These are phyloP conservation scores for Colletotrichum costaricense DNA, from an alignment of 2,329 filamentous ascomycete species.

Conservation along the genomic window DNA sequence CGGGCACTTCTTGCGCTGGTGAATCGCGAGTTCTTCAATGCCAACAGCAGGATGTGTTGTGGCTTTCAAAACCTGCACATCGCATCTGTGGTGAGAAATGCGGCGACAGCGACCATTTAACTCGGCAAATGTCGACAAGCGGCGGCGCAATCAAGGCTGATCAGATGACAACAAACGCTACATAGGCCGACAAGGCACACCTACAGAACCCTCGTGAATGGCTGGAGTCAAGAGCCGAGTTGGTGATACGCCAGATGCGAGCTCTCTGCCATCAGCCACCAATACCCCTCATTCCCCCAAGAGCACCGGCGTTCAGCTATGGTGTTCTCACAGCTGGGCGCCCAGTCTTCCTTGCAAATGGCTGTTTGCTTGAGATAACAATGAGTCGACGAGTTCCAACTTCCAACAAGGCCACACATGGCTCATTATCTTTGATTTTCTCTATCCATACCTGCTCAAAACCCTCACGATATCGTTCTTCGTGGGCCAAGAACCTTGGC, in stretches of 20 bases:
- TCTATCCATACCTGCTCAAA: neutral
- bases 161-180: neutral
- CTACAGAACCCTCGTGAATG: neutral
- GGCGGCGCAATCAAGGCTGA: neutral
- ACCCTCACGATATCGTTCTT: neutral
- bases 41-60: neutral
- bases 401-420: neutral
- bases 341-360: neutral
- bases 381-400: neutral
- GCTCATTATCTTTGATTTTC: neutral
- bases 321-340: neutral
- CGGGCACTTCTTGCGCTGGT: neutral
- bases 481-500: conserved; percentile 26
- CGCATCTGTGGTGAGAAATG: neutral
- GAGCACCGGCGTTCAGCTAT: neutral
- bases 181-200: neutral
- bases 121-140: neutral
- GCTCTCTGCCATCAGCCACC: neutral
- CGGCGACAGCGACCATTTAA: neutral
- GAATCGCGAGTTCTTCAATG: neutral
- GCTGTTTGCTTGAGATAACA: neutral
- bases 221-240: neutral
- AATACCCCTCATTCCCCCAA: neutral
- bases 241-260: neutral
- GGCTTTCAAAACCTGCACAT: neutral